These are phyloP conservation scores for Athelia sp. DNA, from an alignment of 1,284 basidiomycete species.

Conservation along the genomic window DNA sequence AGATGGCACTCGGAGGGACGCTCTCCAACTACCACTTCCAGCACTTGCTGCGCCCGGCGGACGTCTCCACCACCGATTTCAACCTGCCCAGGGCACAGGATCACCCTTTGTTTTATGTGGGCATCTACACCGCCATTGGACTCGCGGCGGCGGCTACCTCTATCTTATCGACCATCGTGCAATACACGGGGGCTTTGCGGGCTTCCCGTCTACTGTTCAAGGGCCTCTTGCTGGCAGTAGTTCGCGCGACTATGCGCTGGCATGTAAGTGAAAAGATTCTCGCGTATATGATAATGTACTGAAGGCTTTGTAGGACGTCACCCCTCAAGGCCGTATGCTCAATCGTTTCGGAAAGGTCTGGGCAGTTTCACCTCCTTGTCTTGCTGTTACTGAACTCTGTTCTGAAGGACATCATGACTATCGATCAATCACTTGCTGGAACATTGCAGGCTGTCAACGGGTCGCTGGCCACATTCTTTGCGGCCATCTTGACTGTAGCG, in stretches of 20 bases:
- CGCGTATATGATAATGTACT: not conserved
- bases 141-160: conserved; percentile 40
- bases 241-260: conserved; percentile 53
- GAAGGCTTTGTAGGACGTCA: conserved; percentile 35
- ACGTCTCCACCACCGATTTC: not conserved
- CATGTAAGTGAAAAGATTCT: conserved; percentile 19
- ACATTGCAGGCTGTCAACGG: conserved; percentile 72
- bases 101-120: conserved; percentile 61
- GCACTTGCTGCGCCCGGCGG: conserved; percentile 2
- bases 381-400: too few relatives aligned
- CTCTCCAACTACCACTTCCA: not conserved
- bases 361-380: too few relatives aligned
- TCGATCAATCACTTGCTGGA: conserved; percentile 64
- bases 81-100: conserved; percentile 38
- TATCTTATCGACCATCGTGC: conserved; percentile 40
- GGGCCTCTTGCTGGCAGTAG: conserved; percentile 49
- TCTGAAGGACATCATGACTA: conserved; percentile 69
- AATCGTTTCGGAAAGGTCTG: conserved; percentile 61
- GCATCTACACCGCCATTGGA: conserved; percentile 55
- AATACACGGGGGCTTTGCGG: conserved; percentile 58
- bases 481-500: conserved; percentile 61
- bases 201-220: conserved; percentile 57
- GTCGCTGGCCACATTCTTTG: conserved; percentile 68
- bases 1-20: not conserved
- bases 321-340: conserved; percentile 51